Percentiles rank a stretch among this genome's conserved stretches.
These are phyloP conservation scores for Volvariella volvacea DNA, from an alignment of 1,284 basidiomycete species.

Conservation along the genomic window DNA sequence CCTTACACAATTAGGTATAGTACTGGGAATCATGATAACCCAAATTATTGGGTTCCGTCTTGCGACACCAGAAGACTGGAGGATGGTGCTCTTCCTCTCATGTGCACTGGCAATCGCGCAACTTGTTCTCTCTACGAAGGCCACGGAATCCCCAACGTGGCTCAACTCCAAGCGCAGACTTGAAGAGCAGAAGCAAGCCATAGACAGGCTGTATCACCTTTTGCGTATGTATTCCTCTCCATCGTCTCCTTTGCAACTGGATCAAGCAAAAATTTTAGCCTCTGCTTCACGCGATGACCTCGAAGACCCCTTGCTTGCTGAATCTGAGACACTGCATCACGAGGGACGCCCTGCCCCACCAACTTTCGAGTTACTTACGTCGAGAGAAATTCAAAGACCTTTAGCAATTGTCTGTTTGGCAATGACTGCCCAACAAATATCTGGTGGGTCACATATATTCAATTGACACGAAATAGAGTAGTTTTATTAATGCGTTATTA, in stretches of 20 bases:
- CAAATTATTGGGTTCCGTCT: conserved; percentile 62
- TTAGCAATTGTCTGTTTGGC: conserved; percentile 67
- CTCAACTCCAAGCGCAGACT: conserved; percentile 42
- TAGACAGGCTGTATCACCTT: conserved; percentile 45
- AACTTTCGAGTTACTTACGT: too few relatives aligned
- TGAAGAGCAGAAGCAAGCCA: conserved; percentile 42
- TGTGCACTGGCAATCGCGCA: conserved; percentile 54
- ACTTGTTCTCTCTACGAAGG: conserved; percentile 41
- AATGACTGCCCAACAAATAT: conserved; percentile 76
- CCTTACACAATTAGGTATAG: conserved; percentile 83
- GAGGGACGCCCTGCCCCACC: conserved; percentile 4
- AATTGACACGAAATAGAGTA: not conserved
- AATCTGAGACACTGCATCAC: conserved; percentile 28
- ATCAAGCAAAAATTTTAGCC: too few relatives aligned
- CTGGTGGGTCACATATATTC: conserved; percentile 38
- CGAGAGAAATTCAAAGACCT: conserved; percentile 57
- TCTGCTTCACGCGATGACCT: conserved; percentile 12
- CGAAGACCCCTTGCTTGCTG: conserved; percentile 41
- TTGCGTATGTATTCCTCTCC: conserved; percentile 6
- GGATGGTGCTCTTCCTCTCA: conserved; percentile 67
- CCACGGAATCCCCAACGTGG: conserved; percentile 68
- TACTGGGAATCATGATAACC: conserved; percentile 76
- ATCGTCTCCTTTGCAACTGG: conserved; percentile 12
- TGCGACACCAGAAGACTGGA: conserved; percentile 65
- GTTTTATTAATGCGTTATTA: not conserved